Conservation (phyloP, 2,329 filamentous ascomycete species). For the Sphaerulina vaccinii region DNA sequence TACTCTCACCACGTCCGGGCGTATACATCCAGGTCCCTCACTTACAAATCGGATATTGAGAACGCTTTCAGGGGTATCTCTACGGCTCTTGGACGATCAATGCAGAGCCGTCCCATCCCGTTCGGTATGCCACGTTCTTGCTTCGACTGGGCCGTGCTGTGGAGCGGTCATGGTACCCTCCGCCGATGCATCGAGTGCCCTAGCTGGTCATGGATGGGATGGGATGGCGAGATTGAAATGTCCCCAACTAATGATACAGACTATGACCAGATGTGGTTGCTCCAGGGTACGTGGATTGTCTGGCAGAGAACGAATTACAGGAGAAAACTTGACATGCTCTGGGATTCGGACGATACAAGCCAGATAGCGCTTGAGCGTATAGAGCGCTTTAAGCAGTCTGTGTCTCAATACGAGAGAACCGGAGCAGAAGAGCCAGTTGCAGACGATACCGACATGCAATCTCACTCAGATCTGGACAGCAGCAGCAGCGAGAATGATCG, state of each 20-base stretch:
- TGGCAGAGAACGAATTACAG: background rate
- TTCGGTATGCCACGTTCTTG: background rate
- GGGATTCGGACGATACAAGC: background rate
- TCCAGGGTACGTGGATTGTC: background rate
- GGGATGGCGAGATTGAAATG: background rate
- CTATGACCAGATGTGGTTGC: background rate
- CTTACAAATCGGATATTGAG: background rate
- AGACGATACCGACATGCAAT: background rate
- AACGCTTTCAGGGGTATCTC: background rate
- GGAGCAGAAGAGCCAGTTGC: background rate
- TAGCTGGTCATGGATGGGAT: background rate
- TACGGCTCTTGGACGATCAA: background rate
- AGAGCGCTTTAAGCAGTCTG: background rate
- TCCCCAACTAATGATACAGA: background rate
- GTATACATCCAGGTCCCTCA: background rate
- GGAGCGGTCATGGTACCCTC: background rate
- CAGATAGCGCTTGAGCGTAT: background rate
- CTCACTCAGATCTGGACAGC: background rate
- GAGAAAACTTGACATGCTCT: background rate
- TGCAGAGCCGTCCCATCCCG: background rate
- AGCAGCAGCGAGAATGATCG: background rate
- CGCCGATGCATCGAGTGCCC: background rate
- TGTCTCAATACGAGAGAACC: background rate
- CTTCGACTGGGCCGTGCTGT: background rate
- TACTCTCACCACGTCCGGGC: background rate